These are phyloP conservation scores for Mycena latifolia DNA, from an alignment of 768 basidiomycete genomes.

Conservation along the genomic window DNA sequence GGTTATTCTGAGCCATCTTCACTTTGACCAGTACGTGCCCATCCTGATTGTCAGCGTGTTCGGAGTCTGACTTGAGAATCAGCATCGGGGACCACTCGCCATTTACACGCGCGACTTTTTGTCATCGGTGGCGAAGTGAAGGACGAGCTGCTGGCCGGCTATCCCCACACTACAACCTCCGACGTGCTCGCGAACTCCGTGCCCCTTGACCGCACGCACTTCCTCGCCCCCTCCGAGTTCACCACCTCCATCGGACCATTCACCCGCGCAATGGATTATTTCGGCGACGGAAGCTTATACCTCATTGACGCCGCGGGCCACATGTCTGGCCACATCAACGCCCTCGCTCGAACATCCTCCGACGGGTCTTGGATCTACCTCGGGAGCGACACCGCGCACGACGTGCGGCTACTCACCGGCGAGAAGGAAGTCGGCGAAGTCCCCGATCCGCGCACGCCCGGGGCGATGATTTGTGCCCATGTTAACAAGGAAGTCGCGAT, in stretches of 20 bases:
- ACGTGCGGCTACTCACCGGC: conserved; percentile 62
- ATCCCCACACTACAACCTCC: conserved; percentile 56
- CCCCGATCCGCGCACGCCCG: conserved; percentile 55
- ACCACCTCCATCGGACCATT: conserved; percentile 59
- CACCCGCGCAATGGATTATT: conserved; percentile 63
- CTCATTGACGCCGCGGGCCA: conserved; percentile 71
- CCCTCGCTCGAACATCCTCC: conserved; percentile 66
- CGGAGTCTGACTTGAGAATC: background rate
- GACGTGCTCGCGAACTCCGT: conserved; percentile 48
- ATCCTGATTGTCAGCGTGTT: no score
- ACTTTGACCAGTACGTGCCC: conserved; percentile 58
- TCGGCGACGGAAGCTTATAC: conserved; percentile 68
- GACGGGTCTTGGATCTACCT: conserved; percentile 67
- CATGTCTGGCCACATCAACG: conserved; percentile 64
- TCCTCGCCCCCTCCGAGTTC: conserved; percentile 49
- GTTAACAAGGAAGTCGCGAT: no score
- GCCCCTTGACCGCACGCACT: conserved; percentile 53
- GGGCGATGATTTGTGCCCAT: conserved; percentile 41
- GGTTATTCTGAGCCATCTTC: conserved; percentile 64
- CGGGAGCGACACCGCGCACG: conserved; percentile 68
- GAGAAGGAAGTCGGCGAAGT: conserved; percentile 54
- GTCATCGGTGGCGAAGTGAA: conserved; percentile 57
- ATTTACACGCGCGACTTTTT: conserved; percentile 61
- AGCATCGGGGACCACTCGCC: conserved; percentile 57
- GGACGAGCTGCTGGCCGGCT: conserved; percentile 50